These are phyloP conservation scores for Lagerstroemia speciosa DNA, from an alignment of 345 rosid species.

Conservation along the genomic window DNA sequence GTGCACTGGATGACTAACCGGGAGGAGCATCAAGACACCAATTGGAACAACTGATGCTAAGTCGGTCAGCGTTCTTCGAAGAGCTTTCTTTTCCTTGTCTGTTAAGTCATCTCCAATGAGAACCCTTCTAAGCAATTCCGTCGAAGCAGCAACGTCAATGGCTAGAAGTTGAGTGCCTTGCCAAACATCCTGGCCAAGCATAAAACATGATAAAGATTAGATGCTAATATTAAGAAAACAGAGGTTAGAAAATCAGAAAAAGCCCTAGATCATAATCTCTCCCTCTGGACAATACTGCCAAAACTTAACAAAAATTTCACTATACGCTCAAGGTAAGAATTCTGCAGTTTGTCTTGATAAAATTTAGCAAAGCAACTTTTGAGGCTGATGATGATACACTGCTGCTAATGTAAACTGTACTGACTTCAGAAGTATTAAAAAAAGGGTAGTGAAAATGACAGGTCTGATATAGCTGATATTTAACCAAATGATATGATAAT, in stretches of 20 bases:
- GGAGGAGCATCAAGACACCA: conserved; percentile 92
- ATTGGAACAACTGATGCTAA: conserved; percentile 91
- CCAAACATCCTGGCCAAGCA: conserved; percentile 67
- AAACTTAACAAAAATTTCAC: background rate
- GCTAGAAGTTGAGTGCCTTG: conserved; percentile 98
- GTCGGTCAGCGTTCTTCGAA: conserved; percentile 76
- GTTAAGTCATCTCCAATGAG: conserved; percentile 84
- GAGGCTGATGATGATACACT: background rate
- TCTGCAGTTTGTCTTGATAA: background rate
- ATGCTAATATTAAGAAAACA: background rate
- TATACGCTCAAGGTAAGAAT: background rate
- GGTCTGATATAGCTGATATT: background rate
- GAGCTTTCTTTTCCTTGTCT: conserved; percentile 72
- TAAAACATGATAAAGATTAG: background rate
- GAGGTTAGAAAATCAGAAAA: background rate
- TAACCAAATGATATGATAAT: background rate
- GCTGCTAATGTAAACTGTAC: background rate
- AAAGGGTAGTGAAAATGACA: background rate
- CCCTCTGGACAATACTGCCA: background rate
- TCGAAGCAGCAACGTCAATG: conserved; percentile 80
- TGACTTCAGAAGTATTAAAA: background rate
- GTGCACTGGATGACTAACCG: conserved; percentile 38
- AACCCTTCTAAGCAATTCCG: conserved; percentile 60
- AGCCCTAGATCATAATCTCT: background rate
- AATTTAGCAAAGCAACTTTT: background rate